phyloP scores from a whole-genome alignment of 2,329 filamentous ascomycete genomes.

The Neonectria coccinea region DNA sequence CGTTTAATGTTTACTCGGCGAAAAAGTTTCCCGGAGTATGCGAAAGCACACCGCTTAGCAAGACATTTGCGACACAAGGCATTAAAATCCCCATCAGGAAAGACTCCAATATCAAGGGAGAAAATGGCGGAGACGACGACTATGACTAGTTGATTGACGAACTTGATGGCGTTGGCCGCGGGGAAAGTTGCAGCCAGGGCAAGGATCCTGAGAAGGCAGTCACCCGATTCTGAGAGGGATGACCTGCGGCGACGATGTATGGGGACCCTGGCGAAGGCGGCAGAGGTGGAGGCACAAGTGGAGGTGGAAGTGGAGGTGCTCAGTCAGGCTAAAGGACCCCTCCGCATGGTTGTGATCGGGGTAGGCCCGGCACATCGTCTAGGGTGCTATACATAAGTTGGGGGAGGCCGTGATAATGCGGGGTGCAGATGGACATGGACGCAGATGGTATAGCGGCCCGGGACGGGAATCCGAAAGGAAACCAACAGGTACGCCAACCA shows the following conservation, averaged over 20 bases:
- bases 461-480: conserved; percentile 1
- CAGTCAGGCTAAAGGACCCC: neutral
- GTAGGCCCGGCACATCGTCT: neutral
- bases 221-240: neutral
- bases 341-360: conserved; percentile 1
- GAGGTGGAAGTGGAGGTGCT: neutral
- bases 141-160: conserved; percentile 40
- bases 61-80: conserved; percentile 91
- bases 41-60: conserved; percentile 90
- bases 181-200: neutral
- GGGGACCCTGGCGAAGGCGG: conserved; percentile 3
- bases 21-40: conserved; percentile 99
- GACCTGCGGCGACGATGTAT: neutral
- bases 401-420: conserved; percentile 14
- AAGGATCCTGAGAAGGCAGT: neutral
- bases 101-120: conserved; percentile 71
- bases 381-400: neutral
- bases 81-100: conserved; percentile 98
- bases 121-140: conserved; percentile 65
- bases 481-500: neutral
- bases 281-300: conserved; percentile 4
- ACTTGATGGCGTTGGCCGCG: neutral
- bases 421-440: conserved; percentile 17
- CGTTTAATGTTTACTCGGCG: conserved; percentile 93
- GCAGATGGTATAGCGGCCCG: conserved; percentile 5